Evolutionary conservation across 2,329 filamentous ascomycete genomes (phyloP).

Genomic region (Dothiorella sarmentorum): DNA sequence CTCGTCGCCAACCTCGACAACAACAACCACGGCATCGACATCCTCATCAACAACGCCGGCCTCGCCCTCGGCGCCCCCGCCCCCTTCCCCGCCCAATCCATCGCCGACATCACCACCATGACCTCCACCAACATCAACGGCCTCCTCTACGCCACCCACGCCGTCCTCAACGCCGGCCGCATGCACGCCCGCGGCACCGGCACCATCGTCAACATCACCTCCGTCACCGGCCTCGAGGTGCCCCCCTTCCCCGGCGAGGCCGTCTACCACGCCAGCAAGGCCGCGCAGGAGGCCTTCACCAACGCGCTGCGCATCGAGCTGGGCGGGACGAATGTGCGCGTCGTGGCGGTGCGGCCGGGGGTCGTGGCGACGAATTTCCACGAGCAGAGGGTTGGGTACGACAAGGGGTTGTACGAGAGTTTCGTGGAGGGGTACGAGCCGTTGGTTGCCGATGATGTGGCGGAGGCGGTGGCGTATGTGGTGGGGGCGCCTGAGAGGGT

Average conservation of each 20-base stretch:
- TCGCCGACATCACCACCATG: slow-evolving; percentile 45
- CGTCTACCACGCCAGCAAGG: slow-evolving; percentile 49
- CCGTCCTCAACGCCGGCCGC: slow-evolving; percentile 41
- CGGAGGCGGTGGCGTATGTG: slow-evolving; percentile 44
- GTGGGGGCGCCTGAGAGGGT: slow-evolving; percentile 40
- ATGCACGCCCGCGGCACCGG: slow-evolving; percentile 41
- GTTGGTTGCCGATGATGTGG: slow-evolving; percentile 43
- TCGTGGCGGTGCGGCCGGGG: slow-evolving; percentile 46
- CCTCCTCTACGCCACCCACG: slow-evolving; percentile 46
- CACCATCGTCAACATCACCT: slow-evolving; percentile 50
- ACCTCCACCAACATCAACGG: slow-evolving; percentile 49
- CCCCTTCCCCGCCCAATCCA: slow-evolving; percentile 41
- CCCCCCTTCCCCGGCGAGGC: slow-evolving; percentile 50
- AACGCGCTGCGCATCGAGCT: slow-evolving; percentile 50
- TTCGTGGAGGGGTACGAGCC: slow-evolving; percentile 48
- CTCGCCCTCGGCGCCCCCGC: slow-evolving; percentile 47
- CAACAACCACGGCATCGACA: slow-evolving; percentile 41
- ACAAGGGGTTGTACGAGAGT: slow-evolving; percentile 40
- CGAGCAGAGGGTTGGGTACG: slow-evolving; percentile 43
- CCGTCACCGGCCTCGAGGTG: slow-evolving; percentile 45
- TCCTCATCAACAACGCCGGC: slow-evolving; percentile 49
- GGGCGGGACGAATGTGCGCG: slow-evolving; percentile 45
- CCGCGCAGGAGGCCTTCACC: slow-evolving; percentile 48
- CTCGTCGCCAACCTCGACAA: slow-evolving; percentile 29
- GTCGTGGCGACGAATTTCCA: slow-evolving; percentile 51